phyloP scores from a whole-genome alignment of 495 filamentous ascomycete species.

The Glarea lozoyensis region DNA sequence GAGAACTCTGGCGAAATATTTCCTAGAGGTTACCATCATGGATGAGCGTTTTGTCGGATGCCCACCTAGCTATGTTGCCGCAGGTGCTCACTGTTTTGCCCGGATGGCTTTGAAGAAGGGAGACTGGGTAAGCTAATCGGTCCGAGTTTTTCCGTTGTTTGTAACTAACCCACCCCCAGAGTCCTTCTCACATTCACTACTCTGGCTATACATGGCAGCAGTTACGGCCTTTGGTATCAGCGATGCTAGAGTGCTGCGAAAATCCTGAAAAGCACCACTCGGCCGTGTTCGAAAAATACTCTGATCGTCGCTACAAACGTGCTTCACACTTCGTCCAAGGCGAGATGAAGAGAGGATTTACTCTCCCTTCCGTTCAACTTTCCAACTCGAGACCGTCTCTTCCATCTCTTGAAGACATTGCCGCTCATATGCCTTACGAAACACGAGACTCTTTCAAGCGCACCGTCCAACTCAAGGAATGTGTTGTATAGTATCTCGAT shows the following conservation, averaged over 20 bases:
- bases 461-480: constrained; percentile 27
- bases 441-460: constrained; percentile 21
- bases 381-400: constrained; percentile 10
- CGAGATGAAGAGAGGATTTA: constrained; percentile 53
- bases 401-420: constrained; percentile 13
- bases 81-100: constrained; percentile 90
- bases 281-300: constrained; percentile 88
- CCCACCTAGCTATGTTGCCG: constrained; percentile 81
- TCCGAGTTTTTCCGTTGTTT: no score
- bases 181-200: constrained; percentile 76
- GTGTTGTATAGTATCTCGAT: no score
- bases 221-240: constrained; percentile 62
- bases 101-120: constrained; percentile 83
- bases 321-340: constrained; percentile 70
- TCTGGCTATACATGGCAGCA: constrained; percentile 86
- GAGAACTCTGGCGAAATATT: constrained; percentile 94
- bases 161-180: no score
- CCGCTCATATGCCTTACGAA: constrained; percentile 12
- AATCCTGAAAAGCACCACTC: constrained; percentile 70
- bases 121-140: constrained; percentile 85
- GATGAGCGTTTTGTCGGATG: constrained; percentile 93
- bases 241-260: constrained; percentile 81
- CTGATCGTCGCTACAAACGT: constrained; percentile 70
- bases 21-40: constrained; percentile 94
- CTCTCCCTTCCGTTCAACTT: constrained; percentile 20